A percentile compares a stretch with the other conserved stretches of the same genome.
Evolutionary conservation across 495 filamentous ascomycete genomes (phyloP).

Genomic region (Trichocladium uniseriatum): DNA sequence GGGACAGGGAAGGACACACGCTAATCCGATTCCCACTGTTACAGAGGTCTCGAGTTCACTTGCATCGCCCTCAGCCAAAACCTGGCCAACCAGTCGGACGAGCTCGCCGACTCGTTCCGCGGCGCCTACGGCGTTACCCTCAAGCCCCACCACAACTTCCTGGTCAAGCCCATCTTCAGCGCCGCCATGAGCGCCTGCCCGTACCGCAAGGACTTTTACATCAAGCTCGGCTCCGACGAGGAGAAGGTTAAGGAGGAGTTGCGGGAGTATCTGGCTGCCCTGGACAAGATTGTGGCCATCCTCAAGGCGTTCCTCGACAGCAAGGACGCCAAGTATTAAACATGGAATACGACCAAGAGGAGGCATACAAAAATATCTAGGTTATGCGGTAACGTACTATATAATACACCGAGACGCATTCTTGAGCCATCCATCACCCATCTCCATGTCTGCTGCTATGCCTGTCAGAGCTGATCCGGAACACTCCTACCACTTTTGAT

Average conservation of each 20-base stretch:
- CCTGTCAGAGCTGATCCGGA: no score
- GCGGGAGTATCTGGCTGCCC: slow-evolving; percentile 56
- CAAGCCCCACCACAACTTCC: slow-evolving; percentile 78
- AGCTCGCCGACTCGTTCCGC: slow-evolving; percentile 81
- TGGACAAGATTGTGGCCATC: slow-evolving; percentile 66
- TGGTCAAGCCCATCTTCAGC: slow-evolving; percentile 82
- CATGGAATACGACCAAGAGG: no score
- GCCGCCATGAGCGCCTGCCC: slow-evolving; percentile 88
- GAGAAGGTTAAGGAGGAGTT: slow-evolving; percentile 52
- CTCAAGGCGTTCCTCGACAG: slow-evolving; percentile 61
- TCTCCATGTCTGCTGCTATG: no score
- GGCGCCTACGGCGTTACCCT: slow-evolving; percentile 74
- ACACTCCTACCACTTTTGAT: no score
- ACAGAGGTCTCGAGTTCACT: slow-evolving; percentile 87
- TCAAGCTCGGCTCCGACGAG: slow-evolving; percentile 65
- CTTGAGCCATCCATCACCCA: no score
- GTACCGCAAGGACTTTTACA: slow-evolving; percentile 83
- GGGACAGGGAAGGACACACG: not conserved
- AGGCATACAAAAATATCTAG: no score
- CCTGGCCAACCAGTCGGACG: slow-evolving; percentile 51
- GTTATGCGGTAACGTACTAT: no score
- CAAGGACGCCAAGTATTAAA: slow-evolving; percentile 64
- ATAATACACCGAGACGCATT: no score
- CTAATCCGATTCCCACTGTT: not conserved
- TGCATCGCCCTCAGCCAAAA: slow-evolving; percentile 72